Evolutionary conservation across 352 stramenopile species (phyloP).

Genomic region (Globisporangium lucens): DNA sequence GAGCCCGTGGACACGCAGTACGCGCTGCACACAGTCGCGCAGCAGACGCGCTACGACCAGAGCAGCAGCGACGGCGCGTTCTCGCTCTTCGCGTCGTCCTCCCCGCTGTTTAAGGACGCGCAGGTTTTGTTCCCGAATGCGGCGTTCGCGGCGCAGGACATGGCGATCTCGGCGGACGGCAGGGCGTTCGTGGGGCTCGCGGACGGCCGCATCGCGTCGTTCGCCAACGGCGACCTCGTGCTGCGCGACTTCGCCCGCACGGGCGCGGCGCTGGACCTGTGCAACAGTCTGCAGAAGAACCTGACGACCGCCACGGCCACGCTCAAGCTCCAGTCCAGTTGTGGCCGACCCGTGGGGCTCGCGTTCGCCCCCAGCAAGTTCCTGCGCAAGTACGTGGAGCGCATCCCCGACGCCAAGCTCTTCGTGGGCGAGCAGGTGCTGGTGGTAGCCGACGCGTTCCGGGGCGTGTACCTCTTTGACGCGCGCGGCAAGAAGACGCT

Average conservation of each 20-base stretch:
- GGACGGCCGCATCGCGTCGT: constrained; percentile 54
- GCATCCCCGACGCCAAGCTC: constrained; percentile 37
- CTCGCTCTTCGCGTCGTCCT: constrained; percentile 13
- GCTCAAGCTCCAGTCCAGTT: constrained; percentile 35
- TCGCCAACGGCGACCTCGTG: constrained; percentile 24
- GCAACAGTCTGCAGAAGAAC: constrained; percentile 13
- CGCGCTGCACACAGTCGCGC: constrained; percentile 34
- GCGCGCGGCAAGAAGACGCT: constrained; percentile 44
- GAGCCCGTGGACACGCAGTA: constrained; percentile 32
- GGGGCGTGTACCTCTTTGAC: constrained; percentile 55
- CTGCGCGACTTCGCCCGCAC: constrained; percentile 51
- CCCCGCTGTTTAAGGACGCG: constrained; percentile 16
- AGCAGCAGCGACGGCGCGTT: not conserved
- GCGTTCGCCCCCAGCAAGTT: constrained; percentile 35
- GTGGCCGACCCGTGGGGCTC: constrained; percentile 49
- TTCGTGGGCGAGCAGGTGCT: constrained; percentile 52
- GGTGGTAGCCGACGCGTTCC: constrained; percentile 60
- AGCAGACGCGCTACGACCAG: constrained; percentile 35
- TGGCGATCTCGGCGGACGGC: constrained; percentile 44
- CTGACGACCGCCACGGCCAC: not conserved
- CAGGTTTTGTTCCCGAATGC: constrained; percentile 38
- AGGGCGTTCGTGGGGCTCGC: constrained; percentile 43
- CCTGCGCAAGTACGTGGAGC: constrained; percentile 39
- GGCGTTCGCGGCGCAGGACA: constrained; percentile 39
- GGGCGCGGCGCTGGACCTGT: constrained; percentile 29